Conservation (phyloP, 345 rosid genomes). For the Cochlearia excelsa region DNA sequence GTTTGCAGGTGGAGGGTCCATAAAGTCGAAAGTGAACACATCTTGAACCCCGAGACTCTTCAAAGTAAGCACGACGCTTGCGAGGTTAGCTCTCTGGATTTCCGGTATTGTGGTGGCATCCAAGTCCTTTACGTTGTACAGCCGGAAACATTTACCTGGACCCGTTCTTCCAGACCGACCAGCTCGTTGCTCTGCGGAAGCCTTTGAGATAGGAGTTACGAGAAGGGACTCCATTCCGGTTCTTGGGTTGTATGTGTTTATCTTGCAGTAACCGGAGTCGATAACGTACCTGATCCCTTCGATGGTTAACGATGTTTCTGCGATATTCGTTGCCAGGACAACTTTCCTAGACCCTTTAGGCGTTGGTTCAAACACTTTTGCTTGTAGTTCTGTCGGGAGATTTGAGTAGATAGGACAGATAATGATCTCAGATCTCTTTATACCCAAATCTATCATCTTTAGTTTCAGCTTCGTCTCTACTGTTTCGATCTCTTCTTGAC, state of each 20-base stretch:
- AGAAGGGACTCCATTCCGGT: slow-evolving; percentile 93
- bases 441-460: slow-evolving; percentile 68
- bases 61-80: slow-evolving; percentile 77
- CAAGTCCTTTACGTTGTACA: slow-evolving; percentile 74
- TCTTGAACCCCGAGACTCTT: slow-evolving; percentile 96
- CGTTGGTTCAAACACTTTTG: slow-evolving; percentile 87
- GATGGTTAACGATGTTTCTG: slow-evolving; percentile 89
- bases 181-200: slow-evolving; percentile 92
- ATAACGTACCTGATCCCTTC: slow-evolving; percentile 84
- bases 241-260: slow-evolving; percentile 86
- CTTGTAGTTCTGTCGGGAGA: slow-evolving; percentile 86
- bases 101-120: slow-evolving; percentile 88
- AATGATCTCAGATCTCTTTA: slow-evolving; percentile 75
- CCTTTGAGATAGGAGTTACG: slow-evolving; percentile 82
- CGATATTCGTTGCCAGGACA: slow-evolving; percentile 90
- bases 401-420: slow-evolving; percentile 91
- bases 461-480: slow-evolving; percentile 74
- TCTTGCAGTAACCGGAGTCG: slow-evolving; percentile 89
- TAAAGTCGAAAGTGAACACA: slow-evolving; percentile 76
- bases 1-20: slow-evolving; percentile 91
- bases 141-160: slow-evolving; percentile 85
- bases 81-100: slow-evolving; percentile 88
- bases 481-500: slow-evolving; percentile 96
- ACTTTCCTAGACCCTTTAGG: slow-evolving; percentile 93
- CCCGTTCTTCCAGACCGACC: slow-evolving; percentile 96